These are phyloP conservation scores for Podaxis sp. DNA, from an alignment of 768 basidiomycete genomes.

Conservation along the genomic window DNA sequence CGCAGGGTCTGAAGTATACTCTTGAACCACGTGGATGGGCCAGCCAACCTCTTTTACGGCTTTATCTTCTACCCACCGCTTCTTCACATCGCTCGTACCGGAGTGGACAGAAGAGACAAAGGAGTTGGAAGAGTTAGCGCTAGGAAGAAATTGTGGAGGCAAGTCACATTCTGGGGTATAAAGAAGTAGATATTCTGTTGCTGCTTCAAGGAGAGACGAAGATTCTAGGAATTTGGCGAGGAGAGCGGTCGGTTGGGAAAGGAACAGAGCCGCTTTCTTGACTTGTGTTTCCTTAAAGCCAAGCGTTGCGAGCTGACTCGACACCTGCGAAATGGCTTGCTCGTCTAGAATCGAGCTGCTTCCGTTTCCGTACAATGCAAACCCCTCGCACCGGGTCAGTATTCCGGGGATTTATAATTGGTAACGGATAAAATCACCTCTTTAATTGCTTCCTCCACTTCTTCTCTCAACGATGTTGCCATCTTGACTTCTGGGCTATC, in stretches of 20 bases:
- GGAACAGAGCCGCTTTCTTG: slow-evolving; percentile 47
- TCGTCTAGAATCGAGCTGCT: slow-evolving; percentile 30
- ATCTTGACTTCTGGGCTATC: slow-evolving; percentile 77
- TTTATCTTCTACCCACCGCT: slow-evolving; percentile 77
- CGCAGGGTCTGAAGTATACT: slow-evolving; percentile 35
- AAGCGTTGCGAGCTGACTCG: slow-evolving; percentile 52
- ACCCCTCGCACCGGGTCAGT: slow-evolving; percentile 31
- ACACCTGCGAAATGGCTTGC: slow-evolving; percentile 39
- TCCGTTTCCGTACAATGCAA: slow-evolving; percentile 38
- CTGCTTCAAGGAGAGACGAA: slow-evolving; percentile 66
- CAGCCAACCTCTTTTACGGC: slow-evolving; percentile 82
- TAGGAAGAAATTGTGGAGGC: slow-evolving; percentile 64
- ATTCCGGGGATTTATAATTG: slow-evolving; percentile 7
- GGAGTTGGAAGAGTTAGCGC: slow-evolving; percentile 60
- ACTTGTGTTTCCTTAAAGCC: slow-evolving; percentile 62
- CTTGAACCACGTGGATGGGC: slow-evolving; percentile 66
- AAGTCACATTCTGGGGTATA: slow-evolving; percentile 86
- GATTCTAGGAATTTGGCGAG: slow-evolving; percentile 56
- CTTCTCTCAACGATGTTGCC: slow-evolving; percentile 68
- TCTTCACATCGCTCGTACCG: slow-evolving; percentile 59
- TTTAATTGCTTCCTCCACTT: slow-evolving; percentile 79
- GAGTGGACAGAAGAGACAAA: slow-evolving; percentile 65
- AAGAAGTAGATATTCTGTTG: slow-evolving; percentile 80
- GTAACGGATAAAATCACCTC: slow-evolving; percentile 38
- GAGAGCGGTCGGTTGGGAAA: slow-evolving; percentile 55